These are phyloP conservation scores for Adansonia gregorii DNA, from an alignment of 441 rosid species.

Conservation along the genomic window DNA sequence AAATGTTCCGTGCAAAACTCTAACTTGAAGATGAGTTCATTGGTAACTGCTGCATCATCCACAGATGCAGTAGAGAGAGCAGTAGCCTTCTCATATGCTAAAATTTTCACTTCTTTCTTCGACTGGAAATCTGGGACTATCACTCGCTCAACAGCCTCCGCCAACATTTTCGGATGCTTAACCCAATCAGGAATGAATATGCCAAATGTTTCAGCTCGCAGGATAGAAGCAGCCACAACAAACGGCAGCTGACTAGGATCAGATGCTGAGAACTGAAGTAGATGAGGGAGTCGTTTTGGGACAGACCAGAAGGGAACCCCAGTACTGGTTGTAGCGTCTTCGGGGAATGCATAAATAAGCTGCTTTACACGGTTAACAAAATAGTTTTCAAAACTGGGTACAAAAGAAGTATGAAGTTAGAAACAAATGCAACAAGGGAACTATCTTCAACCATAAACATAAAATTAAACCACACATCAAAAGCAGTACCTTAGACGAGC, in stretches of 20 bases:
- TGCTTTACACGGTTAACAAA: conserved; percentile 28
- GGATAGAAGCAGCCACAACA: conserved; percentile 70
- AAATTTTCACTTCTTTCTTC: conserved; percentile 71
- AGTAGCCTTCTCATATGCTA: conserved; percentile 93
- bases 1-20: conserved; percentile 59
- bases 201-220: conserved; percentile 89
- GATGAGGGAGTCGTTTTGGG: conserved; percentile 83
- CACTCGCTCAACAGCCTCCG: conserved; percentile 72
- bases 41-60: conserved; percentile 80
- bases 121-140: conserved; percentile 90
- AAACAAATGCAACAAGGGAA: background rate
- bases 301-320: no score
- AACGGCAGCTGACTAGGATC: conserved; percentile 75
- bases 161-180: conserved; percentile 56
- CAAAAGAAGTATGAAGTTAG: conserved; percentile 23
- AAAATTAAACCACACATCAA: background rate
- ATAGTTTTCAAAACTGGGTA: conserved; percentile 85
- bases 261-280: conserved; percentile 66
- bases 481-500: conserved; percentile 60
- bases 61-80: conserved; percentile 61
- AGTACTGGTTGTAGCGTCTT: no score
- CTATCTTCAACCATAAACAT: background rate
- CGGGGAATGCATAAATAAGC: no score
- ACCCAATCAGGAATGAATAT: conserved; percentile 82
- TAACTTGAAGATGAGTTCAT: conserved; percentile 56